Evolutionary conservation across 192 early-diverging fungal species (phyloP).

Genomic region (Coemansia sp.): DNA sequence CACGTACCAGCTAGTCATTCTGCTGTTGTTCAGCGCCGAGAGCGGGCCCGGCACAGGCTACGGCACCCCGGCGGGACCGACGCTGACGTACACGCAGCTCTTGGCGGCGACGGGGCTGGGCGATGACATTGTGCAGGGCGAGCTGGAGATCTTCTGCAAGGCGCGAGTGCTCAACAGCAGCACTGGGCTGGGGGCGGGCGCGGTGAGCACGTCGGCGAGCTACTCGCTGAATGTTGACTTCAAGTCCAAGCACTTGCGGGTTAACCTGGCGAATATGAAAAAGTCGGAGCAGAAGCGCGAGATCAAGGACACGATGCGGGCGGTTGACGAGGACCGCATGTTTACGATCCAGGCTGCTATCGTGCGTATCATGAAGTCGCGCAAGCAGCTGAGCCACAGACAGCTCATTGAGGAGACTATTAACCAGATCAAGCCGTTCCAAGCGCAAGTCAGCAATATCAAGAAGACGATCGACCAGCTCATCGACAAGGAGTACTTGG

Average conservation of each 20-base stretch:
- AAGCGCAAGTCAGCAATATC: constrained; percentile 84
- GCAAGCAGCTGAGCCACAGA: constrained; percentile 83
- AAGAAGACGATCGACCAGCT: constrained; percentile 96
- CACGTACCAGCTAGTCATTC: constrained; percentile 90
- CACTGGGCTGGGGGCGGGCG: background rate
- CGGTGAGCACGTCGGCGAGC: constrained; percentile 23
- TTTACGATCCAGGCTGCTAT: constrained; percentile 96
- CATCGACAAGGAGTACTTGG: constrained; percentile 90
- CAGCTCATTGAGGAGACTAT: constrained; percentile 88
- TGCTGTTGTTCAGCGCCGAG: constrained; percentile 82
- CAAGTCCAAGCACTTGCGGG: constrained; percentile 83
- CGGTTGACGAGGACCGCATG: constrained; percentile 89
- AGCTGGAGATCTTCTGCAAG: constrained; percentile 77
- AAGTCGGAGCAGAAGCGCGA: constrained; percentile 91
- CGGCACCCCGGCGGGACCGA: constrained; percentile 33
- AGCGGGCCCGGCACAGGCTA: constrained; percentile 60
- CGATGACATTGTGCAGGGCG: constrained; percentile 62
- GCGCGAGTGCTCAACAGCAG: constrained; percentile 67
- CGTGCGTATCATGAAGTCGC: constrained; percentile 99
- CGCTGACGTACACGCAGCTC: constrained; percentile 71
- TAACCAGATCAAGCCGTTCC: constrained; percentile 84
- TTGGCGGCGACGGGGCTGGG: constrained; percentile 69
- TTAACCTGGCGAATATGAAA: constrained; percentile 83
- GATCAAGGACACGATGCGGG: constrained; percentile 86
- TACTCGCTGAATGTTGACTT: constrained; percentile 81